Conservation (phyloP, 352 stramenopile species). For the Poterioochromonas sp. region DNA sequence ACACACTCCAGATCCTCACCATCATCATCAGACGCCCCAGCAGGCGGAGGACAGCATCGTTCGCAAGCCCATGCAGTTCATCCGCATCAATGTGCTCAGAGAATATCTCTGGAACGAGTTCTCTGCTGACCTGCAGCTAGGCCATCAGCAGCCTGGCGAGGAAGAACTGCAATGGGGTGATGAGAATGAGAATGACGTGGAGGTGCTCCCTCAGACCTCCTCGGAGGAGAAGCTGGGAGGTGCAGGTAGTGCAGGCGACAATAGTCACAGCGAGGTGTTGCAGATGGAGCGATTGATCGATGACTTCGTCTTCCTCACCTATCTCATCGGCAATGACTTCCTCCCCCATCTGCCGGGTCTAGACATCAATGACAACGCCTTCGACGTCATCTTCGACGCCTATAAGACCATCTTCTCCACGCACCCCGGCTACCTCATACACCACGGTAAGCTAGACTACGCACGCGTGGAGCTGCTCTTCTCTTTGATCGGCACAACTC, state of each 20-base stretch:
- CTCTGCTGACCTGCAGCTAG: no score
- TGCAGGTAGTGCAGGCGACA: background rate
- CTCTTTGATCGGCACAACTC: background rate
- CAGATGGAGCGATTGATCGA: slow-evolving; percentile 94
- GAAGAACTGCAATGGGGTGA: background rate
- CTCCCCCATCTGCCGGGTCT: slow-evolving; percentile 92
- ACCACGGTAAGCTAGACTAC: slow-evolving; percentile 16
- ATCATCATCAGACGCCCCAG: no score
- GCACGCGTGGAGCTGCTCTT: background rate
- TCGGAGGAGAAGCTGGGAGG: background rate
- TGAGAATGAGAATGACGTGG: slow-evolving; percentile 42
- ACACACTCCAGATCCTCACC: no score
- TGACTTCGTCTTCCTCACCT: slow-evolving; percentile 97
- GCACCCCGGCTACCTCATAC: slow-evolving; percentile 83
- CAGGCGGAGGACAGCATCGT: background rate
- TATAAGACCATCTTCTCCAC: slow-evolving; percentile 76
- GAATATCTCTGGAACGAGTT: slow-evolving; percentile 51
- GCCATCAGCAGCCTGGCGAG: no score
- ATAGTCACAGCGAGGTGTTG: no score
- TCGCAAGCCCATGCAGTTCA: slow-evolving; percentile 70
- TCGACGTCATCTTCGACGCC: slow-evolving; percentile 95
- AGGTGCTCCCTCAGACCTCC: slow-evolving; percentile 37
- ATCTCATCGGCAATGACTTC: slow-evolving; percentile 99
- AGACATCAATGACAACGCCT: slow-evolving; percentile 91
- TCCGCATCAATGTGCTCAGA: slow-evolving; percentile 55